These are phyloP conservation scores for Citrullus amarus DNA, from an alignment of 306 rosid species.

Conservation along the genomic window DNA sequence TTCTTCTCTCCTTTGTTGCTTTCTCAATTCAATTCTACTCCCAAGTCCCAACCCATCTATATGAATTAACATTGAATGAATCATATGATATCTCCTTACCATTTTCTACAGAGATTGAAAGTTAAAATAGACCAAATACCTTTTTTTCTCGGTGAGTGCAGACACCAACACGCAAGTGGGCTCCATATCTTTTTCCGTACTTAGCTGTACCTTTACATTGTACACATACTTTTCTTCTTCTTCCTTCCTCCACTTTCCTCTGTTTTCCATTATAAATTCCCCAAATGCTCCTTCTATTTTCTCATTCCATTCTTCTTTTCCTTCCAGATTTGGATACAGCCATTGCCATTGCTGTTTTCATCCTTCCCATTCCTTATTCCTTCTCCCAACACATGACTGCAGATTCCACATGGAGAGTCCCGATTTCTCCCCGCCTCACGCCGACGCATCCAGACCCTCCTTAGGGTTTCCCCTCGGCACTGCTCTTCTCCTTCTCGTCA, in stretches of 20 bases:
- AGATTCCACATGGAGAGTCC: conserved; percentile 54
- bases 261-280: conserved; percentile 1
- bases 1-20: too few species aligned
- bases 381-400: conserved; percentile 26
- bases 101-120: neutral
- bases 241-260: neutral
- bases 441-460: conserved; percentile 78
- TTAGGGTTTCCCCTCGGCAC: conserved; percentile 91
- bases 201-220: conserved; percentile 6
- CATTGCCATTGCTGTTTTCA: too few species aligned
- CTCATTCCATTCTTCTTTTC: neutral
- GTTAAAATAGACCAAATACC: neutral
- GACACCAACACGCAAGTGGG: neutral
- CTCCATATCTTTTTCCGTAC: conserved; percentile 8
- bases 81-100: neutral
- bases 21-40: too few species aligned
- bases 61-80: neutral
- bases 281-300: neutral
- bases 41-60: too few species aligned
- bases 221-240: conserved; percentile 1
- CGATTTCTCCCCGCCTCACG: conserved; percentile 47
- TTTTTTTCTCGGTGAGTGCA: neutral
- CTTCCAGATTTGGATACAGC: neutral
- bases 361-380: neutral
- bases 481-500: conserved; percentile 66